Evolutionary conservation across 371 early-diverging fungal genomes (phyloP), one percentile per base, ranked within the genome.

Genomic region (Mucor circinelloides): DNA sequence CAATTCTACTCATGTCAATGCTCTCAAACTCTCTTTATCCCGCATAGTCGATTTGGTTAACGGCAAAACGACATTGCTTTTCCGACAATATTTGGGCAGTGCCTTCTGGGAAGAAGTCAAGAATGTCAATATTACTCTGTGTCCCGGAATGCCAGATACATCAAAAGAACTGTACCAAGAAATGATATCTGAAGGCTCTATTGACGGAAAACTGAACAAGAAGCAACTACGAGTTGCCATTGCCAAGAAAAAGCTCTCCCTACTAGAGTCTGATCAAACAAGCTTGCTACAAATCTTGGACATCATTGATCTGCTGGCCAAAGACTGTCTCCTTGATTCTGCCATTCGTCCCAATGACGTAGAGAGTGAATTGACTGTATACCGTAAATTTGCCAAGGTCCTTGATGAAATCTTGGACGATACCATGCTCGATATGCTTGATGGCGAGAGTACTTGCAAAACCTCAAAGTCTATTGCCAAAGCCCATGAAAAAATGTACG

Each of bases 21-120:
- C 67, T 17, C 54, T 67, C 36, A 66, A 64, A 55, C 23, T 67
- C 5, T 71, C 64, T 21, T 60, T 67, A 58, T 63, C 71, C 54
- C 71, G 60, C 54, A 66, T 61, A 30, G 54, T 70, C 32, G 71
- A 63, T 50, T 52, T 59, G 19, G 66, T 70, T 58, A 58, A 68
- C 40, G n/a, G n/a, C n/a, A n/a, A n/a, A 48, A 46, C 50, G 52
- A 15, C 31, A 58, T 68, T 58, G 58, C 28, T 28, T 62, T 68
- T 68, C 52, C 58, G 58, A n/a, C 36, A 68, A 63, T 68, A 68
- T 23, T 8, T 68, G 50, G 34, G 48, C 50, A 23, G 50, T 50
- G 48, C 46, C 36, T 34, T 52, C 38, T 68, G 58, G 59, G 40
- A 63, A 44, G 58, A 28, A 27, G 12, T 70, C 19, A 70, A 60